phyloP scores from a whole-genome alignment of 2,329 filamentous ascomycete species.

The Phyllachora maydis region DNA sequence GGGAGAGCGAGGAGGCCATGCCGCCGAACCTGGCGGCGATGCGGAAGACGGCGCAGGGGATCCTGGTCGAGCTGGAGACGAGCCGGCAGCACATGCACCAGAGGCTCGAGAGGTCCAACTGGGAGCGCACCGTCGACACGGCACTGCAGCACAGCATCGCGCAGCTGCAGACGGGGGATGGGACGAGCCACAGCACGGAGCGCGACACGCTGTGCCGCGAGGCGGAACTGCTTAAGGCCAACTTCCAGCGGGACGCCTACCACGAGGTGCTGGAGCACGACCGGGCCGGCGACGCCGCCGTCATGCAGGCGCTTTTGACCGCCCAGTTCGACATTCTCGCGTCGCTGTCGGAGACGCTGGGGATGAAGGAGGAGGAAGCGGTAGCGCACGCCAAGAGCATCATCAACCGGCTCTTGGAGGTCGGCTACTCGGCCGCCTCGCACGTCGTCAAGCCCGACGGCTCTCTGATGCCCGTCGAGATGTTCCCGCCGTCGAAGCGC shows the following conservation, averaged over 20 bases:
- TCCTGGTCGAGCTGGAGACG: slow-evolving; percentile 71
- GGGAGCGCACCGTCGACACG: slow-evolving; percentile 75
- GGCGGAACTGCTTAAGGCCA: slow-evolving; percentile 66
- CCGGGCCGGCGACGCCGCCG: slow-evolving; percentile 53
- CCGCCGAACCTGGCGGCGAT: slow-evolving; percentile 52
- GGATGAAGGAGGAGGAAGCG: slow-evolving; percentile 69
- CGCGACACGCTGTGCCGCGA: slow-evolving; percentile 56
- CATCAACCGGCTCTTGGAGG: slow-evolving; percentile 57
- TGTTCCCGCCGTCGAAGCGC: slow-evolving; percentile 47
- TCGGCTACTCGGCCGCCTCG: slow-evolving; percentile 51
- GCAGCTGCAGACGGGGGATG: slow-evolving; percentile 56
- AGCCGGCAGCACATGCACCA: slow-evolving; percentile 85
- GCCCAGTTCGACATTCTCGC: slow-evolving; percentile 85
- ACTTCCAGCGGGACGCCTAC: slow-evolving; percentile 63
- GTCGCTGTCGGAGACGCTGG: slow-evolving; percentile 61
- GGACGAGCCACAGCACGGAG: slow-evolving; percentile 42
- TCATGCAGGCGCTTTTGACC: slow-evolving; percentile 65
- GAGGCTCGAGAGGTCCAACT: slow-evolving; percentile 56
- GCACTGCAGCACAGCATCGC: slow-evolving; percentile 70
- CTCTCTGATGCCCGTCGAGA: slow-evolving; percentile 34
- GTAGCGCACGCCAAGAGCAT: slow-evolving; percentile 59
- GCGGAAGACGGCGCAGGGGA: slow-evolving; percentile 74
- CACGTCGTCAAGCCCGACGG: slow-evolving; percentile 76
- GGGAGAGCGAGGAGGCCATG: slow-evolving; percentile 46
- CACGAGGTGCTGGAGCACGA: slow-evolving; percentile 67